phyloP scores from a whole-genome alignment of 805 yeast species.

The Yarrowia divulgata region DNA sequence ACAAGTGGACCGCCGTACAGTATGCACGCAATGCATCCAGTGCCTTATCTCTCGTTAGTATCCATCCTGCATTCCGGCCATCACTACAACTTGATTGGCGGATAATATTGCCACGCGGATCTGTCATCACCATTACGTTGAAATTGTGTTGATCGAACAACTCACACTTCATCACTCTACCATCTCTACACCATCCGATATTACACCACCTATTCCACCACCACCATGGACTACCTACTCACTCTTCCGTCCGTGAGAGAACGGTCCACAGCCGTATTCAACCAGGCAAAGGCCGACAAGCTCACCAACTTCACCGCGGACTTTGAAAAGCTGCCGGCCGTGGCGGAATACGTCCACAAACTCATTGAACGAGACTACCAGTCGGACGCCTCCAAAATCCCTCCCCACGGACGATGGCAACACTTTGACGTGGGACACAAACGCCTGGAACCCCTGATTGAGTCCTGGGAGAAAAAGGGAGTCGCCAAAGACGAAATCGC shows the following conservation, averaged over 20 bases:
- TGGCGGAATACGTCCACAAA: constrained; percentile 57
- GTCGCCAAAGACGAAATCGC: constrained; percentile 57
- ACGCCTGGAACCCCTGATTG: constrained; percentile 57
- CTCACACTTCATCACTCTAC: background rate
- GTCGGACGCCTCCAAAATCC: constrained; percentile 56
- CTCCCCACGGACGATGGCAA: constrained; percentile 74
- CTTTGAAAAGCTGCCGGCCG: constrained; percentile 52
- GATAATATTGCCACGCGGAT: background rate
- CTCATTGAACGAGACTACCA: constrained; percentile 59
- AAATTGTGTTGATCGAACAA: too few species aligned
- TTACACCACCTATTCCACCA: background rate
- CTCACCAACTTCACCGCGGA: constrained; percentile 58
- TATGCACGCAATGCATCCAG: constrained; percentile 31
- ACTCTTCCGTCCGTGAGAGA: constrained; percentile 66
- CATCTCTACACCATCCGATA: too few species aligned
- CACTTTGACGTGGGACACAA: constrained; percentile 64
- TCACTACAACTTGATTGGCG: background rate
- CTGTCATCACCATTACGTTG: too few species aligned
- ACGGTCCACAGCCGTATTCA: constrained; percentile 56
- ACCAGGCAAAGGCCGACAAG: constrained; percentile 52
- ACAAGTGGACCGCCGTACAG: too few species aligned
- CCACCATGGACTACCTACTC: constrained; percentile 51
- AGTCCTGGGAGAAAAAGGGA: constrained; percentile 50
- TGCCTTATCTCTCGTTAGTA: constrained; percentile 9
- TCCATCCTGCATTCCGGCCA: background rate